These are phyloP conservation scores for Fusarium sp. DNA, from an alignment of 2,329 filamentous ascomycete genomes.

Conservation along the genomic window DNA sequence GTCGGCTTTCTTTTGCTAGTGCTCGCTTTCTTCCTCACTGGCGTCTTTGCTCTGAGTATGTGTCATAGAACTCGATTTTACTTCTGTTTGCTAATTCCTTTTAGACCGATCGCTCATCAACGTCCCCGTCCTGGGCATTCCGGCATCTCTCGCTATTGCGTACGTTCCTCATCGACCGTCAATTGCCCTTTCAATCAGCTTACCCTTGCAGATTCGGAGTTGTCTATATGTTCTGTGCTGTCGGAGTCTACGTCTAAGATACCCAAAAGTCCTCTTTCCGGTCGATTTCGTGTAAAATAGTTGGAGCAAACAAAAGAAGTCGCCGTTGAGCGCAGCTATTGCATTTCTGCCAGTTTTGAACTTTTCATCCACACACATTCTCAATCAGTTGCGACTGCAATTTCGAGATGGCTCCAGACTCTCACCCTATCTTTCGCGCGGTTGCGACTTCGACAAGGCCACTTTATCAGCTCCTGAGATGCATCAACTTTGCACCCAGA, in stretches of 20 bases:
- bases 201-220: constrained; percentile 76
- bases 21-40: constrained; percentile 75
- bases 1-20: constrained; percentile 81
- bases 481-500: constrained; percentile 67
- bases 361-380: constrained; percentile 17
- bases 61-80: not conserved
- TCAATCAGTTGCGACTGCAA: constrained; percentile 9
- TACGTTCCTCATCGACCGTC: constrained; percentile 58
- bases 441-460: constrained; percentile 81
- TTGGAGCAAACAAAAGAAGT: constrained; percentile 48
- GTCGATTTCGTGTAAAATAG: constrained; percentile 51
- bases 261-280: constrained; percentile 49
- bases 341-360: constrained; percentile 40
- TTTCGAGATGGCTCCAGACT: constrained; percentile 46
- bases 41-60: constrained; percentile 87
- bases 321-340: constrained; percentile 44
- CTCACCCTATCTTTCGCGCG: constrained; percentile 72
- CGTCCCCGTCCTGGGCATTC: constrained; percentile 80
- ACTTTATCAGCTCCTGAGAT: constrained; percentile 70
- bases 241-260: constrained; percentile 95
- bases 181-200: constrained; percentile 27
- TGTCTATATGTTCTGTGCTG: constrained; percentile 98
- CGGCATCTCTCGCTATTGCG: constrained; percentile 90
- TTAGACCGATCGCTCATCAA: constrained; percentile 83
- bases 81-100: constrained; percentile 31